Conservation (phyloP, 805 yeast species). For the Spathaspora sp. region DNA sequence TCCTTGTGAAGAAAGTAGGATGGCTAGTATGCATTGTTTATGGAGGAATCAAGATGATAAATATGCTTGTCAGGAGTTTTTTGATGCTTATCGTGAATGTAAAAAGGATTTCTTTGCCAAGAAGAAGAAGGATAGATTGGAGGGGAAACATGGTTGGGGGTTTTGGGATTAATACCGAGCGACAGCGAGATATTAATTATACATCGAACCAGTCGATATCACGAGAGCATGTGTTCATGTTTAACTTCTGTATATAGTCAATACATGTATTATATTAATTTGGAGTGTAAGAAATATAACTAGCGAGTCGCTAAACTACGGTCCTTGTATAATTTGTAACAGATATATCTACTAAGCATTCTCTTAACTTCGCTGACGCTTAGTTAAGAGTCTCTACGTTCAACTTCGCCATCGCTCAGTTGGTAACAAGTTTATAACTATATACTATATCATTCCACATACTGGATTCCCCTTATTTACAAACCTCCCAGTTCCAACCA, state of each 20-base stretch:
- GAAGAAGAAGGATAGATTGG: constrained; percentile 29
- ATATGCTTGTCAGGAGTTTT: constrained; percentile 69
- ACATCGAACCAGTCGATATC: too few species aligned
- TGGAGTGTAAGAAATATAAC: neutral
- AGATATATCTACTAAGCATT: too few species aligned
- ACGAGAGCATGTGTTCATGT: too few species aligned
- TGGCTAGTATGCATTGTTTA: constrained; percentile 82
- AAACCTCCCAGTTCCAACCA: constrained; percentile 5
- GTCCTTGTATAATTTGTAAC: too few species aligned
- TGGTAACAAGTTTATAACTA: neutral
- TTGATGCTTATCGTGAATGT: constrained; percentile 92
- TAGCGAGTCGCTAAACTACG: too few species aligned
- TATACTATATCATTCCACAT: constrained; percentile 5
- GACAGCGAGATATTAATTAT: neutral
- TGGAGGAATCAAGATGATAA: constrained; percentile 69
- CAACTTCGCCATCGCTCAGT: too few species aligned
- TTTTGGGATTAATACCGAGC: constrained; percentile 7
- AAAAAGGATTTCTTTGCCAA: constrained; percentile 51
- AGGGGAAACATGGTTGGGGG: constrained; percentile 44
- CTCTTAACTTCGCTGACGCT: too few species aligned
- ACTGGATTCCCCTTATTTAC: constrained; percentile 4
- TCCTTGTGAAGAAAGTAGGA: constrained; percentile 88
- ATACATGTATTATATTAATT: neutral
- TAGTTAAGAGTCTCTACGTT: too few species aligned
- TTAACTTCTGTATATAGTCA: neutral